Conservation (phyloP, 768 basidiomycete species). For the Hericium coralloides region DNA sequence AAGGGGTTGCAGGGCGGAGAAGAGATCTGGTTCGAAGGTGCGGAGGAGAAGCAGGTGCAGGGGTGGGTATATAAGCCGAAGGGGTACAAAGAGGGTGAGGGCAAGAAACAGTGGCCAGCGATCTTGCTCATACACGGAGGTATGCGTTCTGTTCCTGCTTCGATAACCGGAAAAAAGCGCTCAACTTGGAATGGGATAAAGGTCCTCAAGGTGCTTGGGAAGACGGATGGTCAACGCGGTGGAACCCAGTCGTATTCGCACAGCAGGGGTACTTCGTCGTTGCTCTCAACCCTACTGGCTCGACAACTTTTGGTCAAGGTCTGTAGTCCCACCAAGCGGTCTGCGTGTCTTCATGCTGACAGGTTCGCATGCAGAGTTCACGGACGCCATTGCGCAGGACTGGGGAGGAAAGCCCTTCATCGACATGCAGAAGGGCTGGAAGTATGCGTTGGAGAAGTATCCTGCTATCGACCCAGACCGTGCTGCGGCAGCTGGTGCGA, state of each 20-base stretch:
- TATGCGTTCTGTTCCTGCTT: constrained; percentile 3
- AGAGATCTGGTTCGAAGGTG: constrained; percentile 88
- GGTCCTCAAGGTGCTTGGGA: constrained; percentile 83
- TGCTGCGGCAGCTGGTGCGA: constrained; percentile 70
- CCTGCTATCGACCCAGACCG: constrained; percentile 56
- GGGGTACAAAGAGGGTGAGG: constrained; percentile 57
- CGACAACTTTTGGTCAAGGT: constrained; percentile 90
- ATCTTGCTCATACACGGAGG: constrained; percentile 80
- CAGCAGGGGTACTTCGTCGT: constrained; percentile 86
- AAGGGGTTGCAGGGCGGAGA: constrained; percentile 59
- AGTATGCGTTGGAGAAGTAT: constrained; percentile 52
- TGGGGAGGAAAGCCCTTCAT: constrained; percentile 85
- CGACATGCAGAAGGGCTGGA: constrained; percentile 70
- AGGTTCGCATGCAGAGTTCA: constrained; percentile 42
- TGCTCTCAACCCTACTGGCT: constrained; percentile 89
- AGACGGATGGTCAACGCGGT: constrained; percentile 84
- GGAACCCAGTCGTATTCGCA: constrained; percentile 78
- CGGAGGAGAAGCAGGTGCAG: constrained; percentile 64
- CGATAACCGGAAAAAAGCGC: neutral
- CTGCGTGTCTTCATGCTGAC: neutral
- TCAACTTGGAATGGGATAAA: constrained; percentile 16
- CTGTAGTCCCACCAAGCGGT: neutral
- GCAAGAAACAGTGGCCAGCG: constrained; percentile 56
- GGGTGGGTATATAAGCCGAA: constrained; percentile 80
- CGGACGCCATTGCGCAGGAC: constrained; percentile 71